Evolutionary conservation across 2,329 filamentous ascomycete genomes (phyloP).

Genomic region (Talaromyces amestolkiae): DNA sequence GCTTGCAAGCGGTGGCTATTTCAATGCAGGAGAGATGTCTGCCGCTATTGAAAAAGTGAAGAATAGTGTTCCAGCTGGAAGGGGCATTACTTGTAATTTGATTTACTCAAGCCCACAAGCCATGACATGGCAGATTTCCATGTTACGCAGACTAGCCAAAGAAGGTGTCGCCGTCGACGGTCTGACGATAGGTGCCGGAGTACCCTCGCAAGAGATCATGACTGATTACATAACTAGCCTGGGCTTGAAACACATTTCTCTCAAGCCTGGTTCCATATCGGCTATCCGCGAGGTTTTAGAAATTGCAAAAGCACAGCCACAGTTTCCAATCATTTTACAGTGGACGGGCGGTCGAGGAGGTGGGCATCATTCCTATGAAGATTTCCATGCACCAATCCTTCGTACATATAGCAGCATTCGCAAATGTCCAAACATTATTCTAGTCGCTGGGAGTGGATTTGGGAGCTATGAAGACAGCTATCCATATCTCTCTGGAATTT

Average conservation of each 20-base stretch:
- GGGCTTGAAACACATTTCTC: slow-evolving; percentile 86
- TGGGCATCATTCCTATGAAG: slow-evolving; percentile 90
- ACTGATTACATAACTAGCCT: slow-evolving; percentile 91
- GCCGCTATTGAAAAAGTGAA: slow-evolving; percentile 49
- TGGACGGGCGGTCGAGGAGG: slow-evolving; percentile 94
- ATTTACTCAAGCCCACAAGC: slow-evolving; percentile 55
- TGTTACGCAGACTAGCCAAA: slow-evolving; percentile 53
- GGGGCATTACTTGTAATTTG: slow-evolving; percentile 53
- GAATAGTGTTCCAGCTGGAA: slow-evolving; percentile 65
- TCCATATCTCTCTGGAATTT: slow-evolving; percentile 83
- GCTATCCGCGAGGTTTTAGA: slow-evolving; percentile 87
- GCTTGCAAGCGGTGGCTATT: slow-evolving; percentile 85
- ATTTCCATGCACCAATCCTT: slow-evolving; percentile 87
- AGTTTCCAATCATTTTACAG: slow-evolving; percentile 84
- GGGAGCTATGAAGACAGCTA: slow-evolving; percentile 87
- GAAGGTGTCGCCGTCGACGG: slow-evolving; percentile 89
- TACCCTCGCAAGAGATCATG: slow-evolving; percentile 87
- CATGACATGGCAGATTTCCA: slow-evolving; percentile 54
- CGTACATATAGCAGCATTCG: slow-evolving; percentile 88
- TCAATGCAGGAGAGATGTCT: slow-evolving; percentile 53
- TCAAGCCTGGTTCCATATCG: slow-evolving; percentile 88
- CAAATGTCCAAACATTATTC: slow-evolving; percentile 78
- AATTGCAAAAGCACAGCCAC: slow-evolving; percentile 88
- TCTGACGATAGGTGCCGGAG: slow-evolving; percentile 86
- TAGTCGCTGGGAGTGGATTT: slow-evolving; percentile 88